These are phyloP conservation scores for Dictyostelium purpureum DNA, from an alignment of 78 protist species.

Conservation along the genomic window DNA sequence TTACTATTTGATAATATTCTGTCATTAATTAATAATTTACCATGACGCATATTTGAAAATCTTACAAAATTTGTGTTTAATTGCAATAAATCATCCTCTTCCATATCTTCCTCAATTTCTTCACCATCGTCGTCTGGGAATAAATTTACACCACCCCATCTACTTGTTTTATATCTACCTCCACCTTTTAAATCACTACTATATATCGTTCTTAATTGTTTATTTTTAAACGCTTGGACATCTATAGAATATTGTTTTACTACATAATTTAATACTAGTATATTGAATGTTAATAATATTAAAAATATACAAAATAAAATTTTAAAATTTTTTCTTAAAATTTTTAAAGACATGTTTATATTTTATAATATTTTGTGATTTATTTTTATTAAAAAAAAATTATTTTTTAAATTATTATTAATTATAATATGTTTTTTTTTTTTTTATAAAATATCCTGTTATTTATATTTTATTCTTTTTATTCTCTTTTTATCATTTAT, in stretches of 20 bases:
- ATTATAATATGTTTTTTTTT: not conserved
- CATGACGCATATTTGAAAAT: constrained; percentile 12
- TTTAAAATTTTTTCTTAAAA: constrained; percentile 1
- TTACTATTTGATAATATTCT: no score
- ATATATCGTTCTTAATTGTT: no score
- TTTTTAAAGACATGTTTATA: not conserved
- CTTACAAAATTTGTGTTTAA: not conserved
- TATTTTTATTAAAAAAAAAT: no score
- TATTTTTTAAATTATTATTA: not conserved
- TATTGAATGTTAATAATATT: not conserved
- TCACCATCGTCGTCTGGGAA: not conserved
- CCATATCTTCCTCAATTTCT: no score
- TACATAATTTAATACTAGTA: not conserved
- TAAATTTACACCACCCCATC: not conserved
- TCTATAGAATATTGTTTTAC: not conserved
- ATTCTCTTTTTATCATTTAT: not conserved
- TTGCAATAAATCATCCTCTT: not conserved
- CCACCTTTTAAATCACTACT: not conserved
- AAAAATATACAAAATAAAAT: not conserved
- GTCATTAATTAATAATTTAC: not conserved
- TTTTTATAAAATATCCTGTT: not conserved
- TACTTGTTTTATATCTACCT: not conserved
- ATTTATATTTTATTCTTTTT: no score
- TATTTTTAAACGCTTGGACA: no score
- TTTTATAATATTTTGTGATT: no score